Percentiles rank a stretch among this genome's conserved stretches.
These are phyloP conservation scores for Fusarium napiforme DNA, from an alignment of 2,329 filamentous ascomycete genomes.

Conservation along the genomic window DNA sequence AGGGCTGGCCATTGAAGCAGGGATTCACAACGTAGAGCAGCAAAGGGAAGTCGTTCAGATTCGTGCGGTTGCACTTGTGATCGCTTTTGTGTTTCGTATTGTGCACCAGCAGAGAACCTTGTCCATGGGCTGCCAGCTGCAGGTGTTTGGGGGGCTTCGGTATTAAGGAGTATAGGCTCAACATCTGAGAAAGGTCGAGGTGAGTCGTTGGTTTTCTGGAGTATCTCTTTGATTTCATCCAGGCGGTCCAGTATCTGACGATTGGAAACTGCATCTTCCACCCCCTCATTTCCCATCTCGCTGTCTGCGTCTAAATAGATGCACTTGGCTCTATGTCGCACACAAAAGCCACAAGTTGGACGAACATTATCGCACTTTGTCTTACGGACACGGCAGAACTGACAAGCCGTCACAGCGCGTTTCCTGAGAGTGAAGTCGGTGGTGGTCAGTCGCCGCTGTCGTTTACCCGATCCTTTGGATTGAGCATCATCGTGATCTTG, in stretches of 20 bases:
- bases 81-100: neutral
- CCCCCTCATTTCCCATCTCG: neutral
- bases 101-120: neutral
- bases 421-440: conserved; percentile 16
- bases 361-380: conserved; percentile 28
- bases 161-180: neutral
- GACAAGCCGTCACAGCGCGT: conserved; percentile 16
- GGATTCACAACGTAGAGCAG: neutral
- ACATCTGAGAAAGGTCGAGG: neutral
- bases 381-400: conserved; percentile 32
- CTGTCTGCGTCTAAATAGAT: conserved; percentile 2
- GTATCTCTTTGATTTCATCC: conserved; percentile 17
- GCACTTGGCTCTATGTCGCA: conserved; percentile 15
- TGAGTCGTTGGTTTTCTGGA: neutral
- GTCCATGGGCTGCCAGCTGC: neutral
- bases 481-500: neutral
- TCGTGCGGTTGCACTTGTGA: neutral
- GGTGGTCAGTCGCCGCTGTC: neutral
- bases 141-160: neutral
- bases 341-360: conserved; percentile 20
- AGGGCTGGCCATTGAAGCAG: conserved; percentile 6
- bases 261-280: neutral
- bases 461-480: neutral
- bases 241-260: conserved; percentile 1
- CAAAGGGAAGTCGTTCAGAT: neutral